phyloP scores from a whole-genome alignment of 768 basidiomycete genomes.

The Lepiota subincarnata region DNA sequence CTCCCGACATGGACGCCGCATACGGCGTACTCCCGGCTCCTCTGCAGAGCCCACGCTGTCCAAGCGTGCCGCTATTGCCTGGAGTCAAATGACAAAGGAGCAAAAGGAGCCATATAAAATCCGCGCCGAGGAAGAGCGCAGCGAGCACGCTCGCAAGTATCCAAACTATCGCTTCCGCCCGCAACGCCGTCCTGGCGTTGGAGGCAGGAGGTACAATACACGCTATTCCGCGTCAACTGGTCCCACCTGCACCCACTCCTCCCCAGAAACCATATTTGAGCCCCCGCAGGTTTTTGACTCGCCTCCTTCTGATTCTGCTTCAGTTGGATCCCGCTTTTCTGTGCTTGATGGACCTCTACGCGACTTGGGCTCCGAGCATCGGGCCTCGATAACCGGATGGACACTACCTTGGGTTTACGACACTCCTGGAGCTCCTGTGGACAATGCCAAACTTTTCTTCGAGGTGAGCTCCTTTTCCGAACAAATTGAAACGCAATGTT shows the following conservation, averaged over 20 bases:
- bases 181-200: background rate
- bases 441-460: too few relatives aligned
- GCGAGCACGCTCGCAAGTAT: slow-evolving; percentile 51
- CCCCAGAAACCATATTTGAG: background rate
- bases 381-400: background rate
- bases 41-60: slow-evolving; percentile 55
- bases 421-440: background rate
- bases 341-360: background rate
- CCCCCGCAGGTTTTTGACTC: background rate
- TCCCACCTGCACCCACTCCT: background rate
- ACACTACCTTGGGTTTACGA: background rate
- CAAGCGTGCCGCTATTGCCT: slow-evolving; percentile 74
- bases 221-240: background rate
- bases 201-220: background rate
- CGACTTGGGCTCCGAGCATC: background rate
- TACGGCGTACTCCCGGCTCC: slow-evolving; percentile 30
- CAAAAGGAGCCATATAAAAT: slow-evolving; percentile 47
- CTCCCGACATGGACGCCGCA: slow-evolving; percentile 32
- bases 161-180: slow-evolving; percentile 67
- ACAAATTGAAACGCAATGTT: too few relatives aligned
- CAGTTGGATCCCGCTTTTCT: background rate
- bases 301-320: background rate
- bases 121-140: slow-evolving; percentile 52
- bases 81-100: slow-evolving; percentile 51
- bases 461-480: too few relatives aligned